A percentile compares a stretch with the other conserved stretches of the same genome.
These are phyloP conservation scores for Abortiporus biennis DNA, from an alignment of 1,284 basidiomycete genomes.

Conservation along the genomic window DNA sequence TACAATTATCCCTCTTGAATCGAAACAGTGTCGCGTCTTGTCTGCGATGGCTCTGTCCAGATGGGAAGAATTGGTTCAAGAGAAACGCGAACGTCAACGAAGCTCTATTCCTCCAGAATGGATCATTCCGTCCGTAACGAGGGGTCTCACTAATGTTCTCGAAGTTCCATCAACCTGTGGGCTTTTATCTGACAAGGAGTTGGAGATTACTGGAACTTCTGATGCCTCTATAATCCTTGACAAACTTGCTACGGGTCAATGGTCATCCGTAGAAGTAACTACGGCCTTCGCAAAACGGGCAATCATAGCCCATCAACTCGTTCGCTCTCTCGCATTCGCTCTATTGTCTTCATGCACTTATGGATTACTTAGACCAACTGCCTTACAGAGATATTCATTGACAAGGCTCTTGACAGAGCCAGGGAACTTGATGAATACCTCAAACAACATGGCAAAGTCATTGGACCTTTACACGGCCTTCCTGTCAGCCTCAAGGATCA, in stretches of 20 bases:
- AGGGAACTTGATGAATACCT: constrained; percentile 35
- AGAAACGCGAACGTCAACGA: constrained; percentile 21
- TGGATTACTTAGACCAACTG: constrained; percentile 32
- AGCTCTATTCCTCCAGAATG: constrained; percentile 41
- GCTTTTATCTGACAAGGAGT: constrained; percentile 35
- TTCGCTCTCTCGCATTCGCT: constrained; percentile 22
- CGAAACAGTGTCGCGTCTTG: too few relatives aligned
- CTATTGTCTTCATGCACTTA: background rate
- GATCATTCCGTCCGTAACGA: constrained; percentile 29
- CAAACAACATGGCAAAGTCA: constrained; percentile 26
- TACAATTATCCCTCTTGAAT: too few relatives aligned
- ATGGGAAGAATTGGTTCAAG: too few relatives aligned
- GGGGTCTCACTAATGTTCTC: constrained; percentile 29
- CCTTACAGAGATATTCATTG: constrained; percentile 39
- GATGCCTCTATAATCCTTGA: constrained; percentile 23
- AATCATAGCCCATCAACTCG: constrained; percentile 45
- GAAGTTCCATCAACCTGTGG: constrained; percentile 35
- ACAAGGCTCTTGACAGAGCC: constrained; percentile 37
- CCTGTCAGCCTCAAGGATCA: constrained; percentile 45
- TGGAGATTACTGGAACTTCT: constrained; percentile 19
- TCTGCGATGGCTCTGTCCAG: too few relatives aligned
- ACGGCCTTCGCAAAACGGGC: constrained; percentile 44
- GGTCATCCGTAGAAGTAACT: constrained; percentile 31
- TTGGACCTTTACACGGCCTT: constrained; percentile 45
- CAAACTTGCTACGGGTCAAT: constrained; percentile 30